phyloP scores from a whole-genome alignment of 352 stramenopile genomes.

The Globisporangium apiculatum region DNA sequence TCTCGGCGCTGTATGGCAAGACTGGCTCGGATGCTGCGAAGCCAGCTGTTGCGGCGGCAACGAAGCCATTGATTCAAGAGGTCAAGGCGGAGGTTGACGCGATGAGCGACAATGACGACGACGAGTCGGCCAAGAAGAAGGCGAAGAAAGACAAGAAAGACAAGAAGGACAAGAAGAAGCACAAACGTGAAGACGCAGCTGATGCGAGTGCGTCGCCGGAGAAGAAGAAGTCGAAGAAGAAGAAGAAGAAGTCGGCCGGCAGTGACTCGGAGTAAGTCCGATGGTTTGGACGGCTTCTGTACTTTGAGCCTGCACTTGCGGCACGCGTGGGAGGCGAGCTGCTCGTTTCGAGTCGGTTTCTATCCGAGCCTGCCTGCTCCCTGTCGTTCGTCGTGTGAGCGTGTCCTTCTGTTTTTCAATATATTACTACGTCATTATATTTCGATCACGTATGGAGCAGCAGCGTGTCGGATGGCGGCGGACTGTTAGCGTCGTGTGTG shows the following conservation, averaged over 20 bases:
- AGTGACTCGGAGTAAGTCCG: constrained; percentile 62
- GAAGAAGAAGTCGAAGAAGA: constrained; percentile 87
- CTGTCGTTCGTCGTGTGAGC: not conserved
- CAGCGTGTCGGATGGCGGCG: not conserved
- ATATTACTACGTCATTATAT: constrained; percentile 19
- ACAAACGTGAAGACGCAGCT: constrained; percentile 62
- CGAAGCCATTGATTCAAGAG: constrained; percentile 14
- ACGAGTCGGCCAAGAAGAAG: constrained; percentile 41
- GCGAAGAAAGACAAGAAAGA: constrained; percentile 74
- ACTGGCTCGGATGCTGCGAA: constrained; percentile 1
- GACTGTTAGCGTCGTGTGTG: too few species aligned
- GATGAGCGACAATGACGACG: constrained; percentile 19
- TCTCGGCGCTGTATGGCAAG: constrained; percentile 61
- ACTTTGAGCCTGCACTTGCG: not conserved
- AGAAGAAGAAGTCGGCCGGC: constrained; percentile 79
- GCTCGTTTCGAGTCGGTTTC: not conserved
- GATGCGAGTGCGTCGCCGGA: constrained; percentile 58
- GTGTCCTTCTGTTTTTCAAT: constrained; percentile 1
- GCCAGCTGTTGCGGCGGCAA: constrained; percentile 9
- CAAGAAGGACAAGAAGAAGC: constrained; percentile 56
- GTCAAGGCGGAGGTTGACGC: constrained; percentile 54
- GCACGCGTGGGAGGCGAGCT: not conserved
- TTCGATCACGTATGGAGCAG: not conserved
- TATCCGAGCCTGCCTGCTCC: too few species aligned
- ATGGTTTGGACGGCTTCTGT: too few species aligned